Evolutionary conservation across 2,329 filamentous ascomycete species (phyloP), one percentile per base, ranked within the genome.

Genomic region (Pseudopithomyces maydicus): DNA sequence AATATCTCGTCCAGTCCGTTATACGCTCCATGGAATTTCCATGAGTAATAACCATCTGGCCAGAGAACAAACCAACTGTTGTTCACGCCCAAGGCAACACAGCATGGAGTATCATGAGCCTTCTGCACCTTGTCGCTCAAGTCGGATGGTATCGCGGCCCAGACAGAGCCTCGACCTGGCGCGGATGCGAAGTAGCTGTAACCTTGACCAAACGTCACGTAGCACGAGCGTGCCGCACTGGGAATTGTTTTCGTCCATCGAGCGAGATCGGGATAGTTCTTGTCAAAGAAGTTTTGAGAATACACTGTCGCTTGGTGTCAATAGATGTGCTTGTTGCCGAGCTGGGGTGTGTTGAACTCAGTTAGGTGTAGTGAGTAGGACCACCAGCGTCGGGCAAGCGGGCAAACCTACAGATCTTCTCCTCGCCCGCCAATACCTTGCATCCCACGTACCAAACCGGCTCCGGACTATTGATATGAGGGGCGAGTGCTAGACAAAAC

Each of bases 11-110:
- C 65, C 50, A 75, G 50, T 2, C 51, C 62, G 2, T 45, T 58
- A 56, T 75, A 75, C 29, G 63, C 39, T 12, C 72, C 71, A 29
- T 74, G 58, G 49, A 75, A 73, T 35, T 72, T 73, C 72, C 72
- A 75, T 2, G 59, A 47, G 38, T 61, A 65, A 38, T 70, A 64
- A 1, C 71, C 69, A 48, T 71, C 64, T 7, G 71, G 66, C 66
- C 71, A 75, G 54, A 72, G 49, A 8, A 72, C 69, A 35, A 74
- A 71, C 71, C 72, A 75, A 26, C 71, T 68, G 48, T 70, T 58
- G 11, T 73, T 63, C 39, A 66, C 55, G 1, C 72, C 71, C 8
- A 75, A 56, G 12, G 65, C 57, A 17, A 74, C 72, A 36, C 66
- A 71, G 36, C 46, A 62, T 4, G 72, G 72, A 1, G 67, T 72